Conservation (phyloP, 2,329 filamentous ascomycete species). For the Thelonectria olida region DNA sequence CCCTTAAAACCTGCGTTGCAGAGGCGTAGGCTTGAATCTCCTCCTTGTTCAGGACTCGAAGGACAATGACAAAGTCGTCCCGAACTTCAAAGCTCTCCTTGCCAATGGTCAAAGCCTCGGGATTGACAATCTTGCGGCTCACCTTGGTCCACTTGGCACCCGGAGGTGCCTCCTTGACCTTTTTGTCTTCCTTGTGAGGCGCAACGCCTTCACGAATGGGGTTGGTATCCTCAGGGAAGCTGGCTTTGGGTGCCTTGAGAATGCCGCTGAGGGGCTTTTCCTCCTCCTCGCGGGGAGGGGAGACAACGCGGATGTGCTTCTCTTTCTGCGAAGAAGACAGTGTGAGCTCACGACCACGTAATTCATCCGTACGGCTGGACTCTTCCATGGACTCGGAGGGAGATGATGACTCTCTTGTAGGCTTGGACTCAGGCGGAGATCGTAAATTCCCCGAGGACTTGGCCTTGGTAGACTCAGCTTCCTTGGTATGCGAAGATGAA, state of each 20-base stretch:
- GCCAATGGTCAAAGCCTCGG: constrained; percentile 84
- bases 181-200: constrained; percentile 88
- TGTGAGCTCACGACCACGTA: constrained; percentile 54
- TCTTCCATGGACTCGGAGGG: constrained; percentile 13
- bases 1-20: constrained; percentile 83
- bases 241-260: constrained; percentile 80
- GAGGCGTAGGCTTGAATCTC: constrained; percentile 90
- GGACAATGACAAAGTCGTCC: constrained; percentile 92
- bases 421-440: constrained; percentile 26
- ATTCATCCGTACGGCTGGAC: constrained; percentile 40
- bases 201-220: constrained; percentile 90
- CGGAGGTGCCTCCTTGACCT: constrained; percentile 73
- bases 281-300: constrained; percentile 72
- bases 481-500: constrained; percentile 32
- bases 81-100: constrained; percentile 92
- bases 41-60: constrained; percentile 85
- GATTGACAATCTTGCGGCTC: constrained; percentile 86
- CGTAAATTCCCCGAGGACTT: constrained; percentile 11
- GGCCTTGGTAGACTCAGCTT: constrained; percentile 18
- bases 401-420: constrained; percentile 25
- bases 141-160: constrained; percentile 95
- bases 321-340: constrained; percentile 50
- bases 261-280: constrained; percentile 84
- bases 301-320: constrained; percentile 73
- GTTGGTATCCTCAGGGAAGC: constrained; percentile 88